Conservation (phyloP, 495 filamentous ascomycete species). For the Penicillium soppii region DNA sequence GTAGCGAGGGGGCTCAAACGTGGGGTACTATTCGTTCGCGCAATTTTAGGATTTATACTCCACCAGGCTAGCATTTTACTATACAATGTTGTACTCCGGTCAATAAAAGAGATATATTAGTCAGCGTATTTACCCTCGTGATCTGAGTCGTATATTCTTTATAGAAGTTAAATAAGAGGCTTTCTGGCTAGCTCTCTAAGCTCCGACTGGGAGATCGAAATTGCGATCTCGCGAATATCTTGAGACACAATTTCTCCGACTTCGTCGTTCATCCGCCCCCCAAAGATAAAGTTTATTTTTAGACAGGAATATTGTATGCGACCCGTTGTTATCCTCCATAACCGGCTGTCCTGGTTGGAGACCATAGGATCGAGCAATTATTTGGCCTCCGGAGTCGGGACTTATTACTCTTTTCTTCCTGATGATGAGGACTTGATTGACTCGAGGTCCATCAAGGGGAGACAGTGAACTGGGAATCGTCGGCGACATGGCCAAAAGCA, state of each 20-base stretch:
- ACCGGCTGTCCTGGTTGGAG: conserved; percentile 8
- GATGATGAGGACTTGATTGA: not conserved
- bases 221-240: not conserved
- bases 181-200: not conserved
- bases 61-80: not conserved
- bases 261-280: not conserved
- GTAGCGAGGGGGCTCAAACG: not conserved
- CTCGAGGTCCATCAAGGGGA: not conserved
- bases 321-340: conserved; percentile 5
- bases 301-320: conserved; percentile 2
- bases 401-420: conserved; percentile 4
- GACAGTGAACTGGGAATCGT: not conserved
- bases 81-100: no score
- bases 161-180: no score
- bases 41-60: not conserved
- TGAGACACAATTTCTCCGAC: not conserved
- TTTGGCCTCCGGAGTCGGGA: conserved; percentile 3
- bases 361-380: conserved; percentile 4
- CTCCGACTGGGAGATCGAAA: not conserved
- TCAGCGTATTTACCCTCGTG: no score
- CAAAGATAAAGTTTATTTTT: conserved; percentile 5
- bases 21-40: not conserved
- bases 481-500: no score
- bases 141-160: no score
- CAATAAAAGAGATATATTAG: no score